Evolutionary conservation across 2,329 filamentous ascomycete genomes (phyloP), one percentile per base, ranked within the genome.

Genomic region (Aspergillus floridensis): DNA sequence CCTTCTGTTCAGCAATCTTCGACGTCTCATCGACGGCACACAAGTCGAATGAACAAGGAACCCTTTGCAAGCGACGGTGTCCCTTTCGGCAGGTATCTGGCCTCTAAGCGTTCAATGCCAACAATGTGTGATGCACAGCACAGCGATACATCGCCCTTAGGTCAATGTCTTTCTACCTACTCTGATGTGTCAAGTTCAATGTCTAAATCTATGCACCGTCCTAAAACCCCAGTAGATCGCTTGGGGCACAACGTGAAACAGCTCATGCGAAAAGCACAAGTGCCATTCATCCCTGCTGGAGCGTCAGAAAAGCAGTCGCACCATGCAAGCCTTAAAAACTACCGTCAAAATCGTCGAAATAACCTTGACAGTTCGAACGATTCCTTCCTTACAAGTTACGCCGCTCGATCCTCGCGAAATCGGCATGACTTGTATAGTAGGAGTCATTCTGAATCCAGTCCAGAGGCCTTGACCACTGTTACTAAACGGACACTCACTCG

Each of bases 231-330:
- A 0, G 81, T 88, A 8, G 89, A 92, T 59, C 83, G 86, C 54
- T 60, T 71, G 12, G 68, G 72, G 26, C 69, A 68, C 57, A 78
- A 79, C 35, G 71, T 71, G 38, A 75, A 76, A 35, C 57, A 74
- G 22, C 66, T 69, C 2, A 83, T 78, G 22, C 82, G 86, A 63
- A 88, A 87, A 74, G 80, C 84, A 54, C 85, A 86, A 48, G 77
- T 85, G 14, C 91, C 93, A 7, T 96, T 96, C 70, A 76, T 96
- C 49, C 90, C 92, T 31, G 88, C 91, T 47, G 91, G 92, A 32
- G 83, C 83, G 31, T 88, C 90, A 12, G 85, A 85, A 62, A 83
- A 85, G 22, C 89, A 92, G 71, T 91, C 90, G 11, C 90, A 96
- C 64, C 90, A 96, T 77, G 82, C 89, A 63, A 85, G 84, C 52